Evolutionary conservation across 257 asterid genomes (phyloP).

Genomic region (Parsonsia alboflavescens): DNA sequence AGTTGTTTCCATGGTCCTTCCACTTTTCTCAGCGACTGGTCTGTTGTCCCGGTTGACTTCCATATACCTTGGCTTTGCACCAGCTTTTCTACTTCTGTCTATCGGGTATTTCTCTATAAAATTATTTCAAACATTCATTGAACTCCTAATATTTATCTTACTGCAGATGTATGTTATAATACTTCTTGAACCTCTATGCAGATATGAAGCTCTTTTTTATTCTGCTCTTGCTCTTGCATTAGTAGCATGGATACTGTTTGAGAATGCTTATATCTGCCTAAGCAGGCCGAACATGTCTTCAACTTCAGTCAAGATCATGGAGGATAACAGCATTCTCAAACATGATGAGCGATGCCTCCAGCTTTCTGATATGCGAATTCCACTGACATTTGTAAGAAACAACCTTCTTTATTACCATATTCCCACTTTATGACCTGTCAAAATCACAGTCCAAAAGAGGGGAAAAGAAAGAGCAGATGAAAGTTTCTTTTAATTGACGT

Average conservation of each 20-base stretch:
- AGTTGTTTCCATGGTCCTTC: slow-evolving; percentile 81
- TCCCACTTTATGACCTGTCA: background rate
- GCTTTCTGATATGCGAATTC: slow-evolving; percentile 78
- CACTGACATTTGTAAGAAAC: slow-evolving; percentile 76
- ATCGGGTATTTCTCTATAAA: slow-evolving; percentile 65
- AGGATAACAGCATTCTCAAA: slow-evolving; percentile 38
- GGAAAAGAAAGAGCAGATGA: background rate
- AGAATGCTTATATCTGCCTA: slow-evolving; percentile 53
- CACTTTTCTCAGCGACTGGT: slow-evolving; percentile 75
- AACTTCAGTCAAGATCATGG: slow-evolving; percentile 32
- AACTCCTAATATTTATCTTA: background rate
- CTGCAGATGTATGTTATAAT: slow-evolving; percentile 9
- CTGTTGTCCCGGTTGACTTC: slow-evolving; percentile 80
- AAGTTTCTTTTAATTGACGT: background rate
- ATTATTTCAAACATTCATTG: background rate
- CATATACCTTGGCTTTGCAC: slow-evolving; percentile 91
- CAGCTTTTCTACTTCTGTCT: slow-evolving; percentile 87
- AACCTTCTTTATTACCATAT: background rate
- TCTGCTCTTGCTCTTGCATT: slow-evolving; percentile 86
- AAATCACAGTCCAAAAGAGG: background rate
- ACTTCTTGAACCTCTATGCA: slow-evolving; percentile 32
- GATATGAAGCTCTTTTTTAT: slow-evolving; percentile 93
- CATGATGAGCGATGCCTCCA: slow-evolving; percentile 52
- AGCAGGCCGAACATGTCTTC: slow-evolving; percentile 43
- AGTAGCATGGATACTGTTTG: slow-evolving; percentile 86